A percentile compares a stretch with the other conserved stretches of the same genome.
These are phyloP conservation scores for Dryadomyces quercus-mongolicae DNA, from an alignment of 2,329 filamentous ascomycete genomes.

Conservation along the genomic window DNA sequence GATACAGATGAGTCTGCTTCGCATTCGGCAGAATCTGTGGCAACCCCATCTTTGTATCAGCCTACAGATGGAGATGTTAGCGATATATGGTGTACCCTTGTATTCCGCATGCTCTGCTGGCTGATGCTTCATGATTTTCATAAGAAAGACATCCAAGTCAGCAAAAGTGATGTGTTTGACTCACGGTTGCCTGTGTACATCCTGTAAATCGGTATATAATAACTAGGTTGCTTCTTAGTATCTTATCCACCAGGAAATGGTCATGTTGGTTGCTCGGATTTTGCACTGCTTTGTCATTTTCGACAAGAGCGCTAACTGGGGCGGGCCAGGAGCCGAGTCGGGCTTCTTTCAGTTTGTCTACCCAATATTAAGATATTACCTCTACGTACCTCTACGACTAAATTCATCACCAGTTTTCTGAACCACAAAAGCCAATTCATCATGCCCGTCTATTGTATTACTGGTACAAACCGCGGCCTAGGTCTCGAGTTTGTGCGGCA, in stretches of 20 bases:
- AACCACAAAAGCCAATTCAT: neutral
- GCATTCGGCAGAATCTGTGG: neutral
- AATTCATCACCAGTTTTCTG: too few relatives aligned
- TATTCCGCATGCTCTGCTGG: conserved; percentile 48
- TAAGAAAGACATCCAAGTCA: conserved; percentile 38
- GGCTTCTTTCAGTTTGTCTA: neutral
- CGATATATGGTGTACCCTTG: conserved; percentile 41
- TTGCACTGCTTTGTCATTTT: neutral
- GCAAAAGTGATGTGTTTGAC: conserved; percentile 39
- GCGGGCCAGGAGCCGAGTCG: too few relatives aligned
- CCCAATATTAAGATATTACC: neutral
- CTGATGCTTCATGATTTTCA: conserved; percentile 45
- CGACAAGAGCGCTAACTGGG: too few relatives aligned
- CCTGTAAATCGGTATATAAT: conserved; percentile 3
- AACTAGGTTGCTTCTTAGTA: neutral
- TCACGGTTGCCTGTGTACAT: conserved; percentile 46
- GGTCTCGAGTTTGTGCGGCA: conserved; percentile 21
- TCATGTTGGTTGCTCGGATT: neutral
- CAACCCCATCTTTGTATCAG: neutral
- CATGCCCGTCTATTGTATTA: conserved; percentile 21
- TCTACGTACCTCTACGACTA: too few relatives aligned
- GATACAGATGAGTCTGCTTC: too few relatives aligned
- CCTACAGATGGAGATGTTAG: conserved; percentile 11
- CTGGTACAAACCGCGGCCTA: conserved; percentile 19
- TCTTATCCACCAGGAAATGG: neutral